Evolutionary conservation across 2,329 filamentous ascomycete genomes (phyloP).

Genomic region (Sarocladiaceae sp.): DNA sequence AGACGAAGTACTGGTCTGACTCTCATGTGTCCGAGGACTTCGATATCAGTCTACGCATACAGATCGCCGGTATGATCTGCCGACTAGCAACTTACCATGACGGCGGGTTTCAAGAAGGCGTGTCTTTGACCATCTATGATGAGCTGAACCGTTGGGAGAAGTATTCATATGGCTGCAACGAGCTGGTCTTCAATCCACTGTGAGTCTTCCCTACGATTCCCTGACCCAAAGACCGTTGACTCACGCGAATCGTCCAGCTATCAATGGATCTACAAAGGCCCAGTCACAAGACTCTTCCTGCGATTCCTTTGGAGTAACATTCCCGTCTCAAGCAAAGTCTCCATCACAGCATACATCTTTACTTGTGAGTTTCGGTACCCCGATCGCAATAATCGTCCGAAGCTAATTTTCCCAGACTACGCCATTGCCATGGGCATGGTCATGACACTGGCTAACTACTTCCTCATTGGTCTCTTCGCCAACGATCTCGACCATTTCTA

Average conservation of each 20-base stretch:
- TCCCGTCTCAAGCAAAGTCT: conserved; percentile 62
- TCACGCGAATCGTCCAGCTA: conserved; percentile 19
- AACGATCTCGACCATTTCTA: conserved; percentile 65
- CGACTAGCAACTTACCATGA: conserved; percentile 66
- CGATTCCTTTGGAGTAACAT: conserved; percentile 58
- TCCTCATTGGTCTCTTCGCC: conserved; percentile 67
- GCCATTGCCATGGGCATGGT: conserved; percentile 64
- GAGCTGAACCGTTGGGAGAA: conserved; percentile 71
- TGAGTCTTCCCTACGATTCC: background rate
- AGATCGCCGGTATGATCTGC: conserved; percentile 64
- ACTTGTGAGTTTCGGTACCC: conserved; percentile 37
- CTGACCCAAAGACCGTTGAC: background rate
- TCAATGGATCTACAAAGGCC: conserved; percentile 57
- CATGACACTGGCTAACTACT: conserved; percentile 64
- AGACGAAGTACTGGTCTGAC: conserved; percentile 63
- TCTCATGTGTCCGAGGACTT: conserved; percentile 75
- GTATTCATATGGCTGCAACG: conserved; percentile 68
- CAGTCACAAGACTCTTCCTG: conserved; percentile 62
- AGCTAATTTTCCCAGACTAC: conserved; percentile 55
- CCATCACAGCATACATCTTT: conserved; percentile 66
- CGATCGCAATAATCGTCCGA: conserved; percentile 23
- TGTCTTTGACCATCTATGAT: conserved; percentile 69
- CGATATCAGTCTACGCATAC: conserved; percentile 68
- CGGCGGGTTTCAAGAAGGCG: conserved; percentile 69
- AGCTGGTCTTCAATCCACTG: conserved; percentile 66